Base-by-base conservation (phyloP, 768 basidiomycete genomes). In the Termitomyces sp. region DNA sequence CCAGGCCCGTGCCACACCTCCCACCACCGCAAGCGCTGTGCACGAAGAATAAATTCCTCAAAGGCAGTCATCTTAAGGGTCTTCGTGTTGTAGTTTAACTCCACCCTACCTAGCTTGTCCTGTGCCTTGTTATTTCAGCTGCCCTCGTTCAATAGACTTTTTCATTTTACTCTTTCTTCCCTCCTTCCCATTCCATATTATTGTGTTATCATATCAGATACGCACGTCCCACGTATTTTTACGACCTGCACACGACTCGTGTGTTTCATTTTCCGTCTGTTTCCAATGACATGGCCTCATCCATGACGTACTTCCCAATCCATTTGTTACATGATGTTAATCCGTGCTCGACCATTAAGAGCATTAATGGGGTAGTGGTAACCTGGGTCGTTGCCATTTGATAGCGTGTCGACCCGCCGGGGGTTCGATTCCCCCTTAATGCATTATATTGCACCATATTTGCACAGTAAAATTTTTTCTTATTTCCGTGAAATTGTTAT, bases 401-500 rank as follows among this genome's bases (percentile, higher is more conserved):
- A 3, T 0, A 4, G 16, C 0, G 5, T 18, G 14, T 83, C 85
- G 86, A 87, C 84, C 86, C 86, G 86, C 86, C 86, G 86, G 84
- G 86, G 85, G 86, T 88, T 88, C 85, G 84, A 88, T 88, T 87
- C 86, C 85, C 86, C 61, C 85, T 87, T 87, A 86, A 87, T 87
- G 86, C 26, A n/a, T n/a, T n/a, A n/a, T n/a, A n/a, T n/a, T n/a
- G n/a, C n/a, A n/a, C n/a, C n/a, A n/a, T n/a, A n/a, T n/a, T n/a
- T n/a, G n/a, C n/a, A n/a, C n/a, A n/a, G n/a, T n/a, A n/a, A n/a
- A n/a, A n/a, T n/a, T n/a, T 26, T 26, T 26, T 26, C 2, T 26
- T 4, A 26, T 26, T 26, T 26, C 4, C 26, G 26, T 26, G 26
- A 26, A 35, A 12, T 35, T 35, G 12, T 13, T 10, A 30, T 30